Conservation (phyloP, 2,329 filamentous ascomycete species). For the Colletotrichum camelliae region DNA sequence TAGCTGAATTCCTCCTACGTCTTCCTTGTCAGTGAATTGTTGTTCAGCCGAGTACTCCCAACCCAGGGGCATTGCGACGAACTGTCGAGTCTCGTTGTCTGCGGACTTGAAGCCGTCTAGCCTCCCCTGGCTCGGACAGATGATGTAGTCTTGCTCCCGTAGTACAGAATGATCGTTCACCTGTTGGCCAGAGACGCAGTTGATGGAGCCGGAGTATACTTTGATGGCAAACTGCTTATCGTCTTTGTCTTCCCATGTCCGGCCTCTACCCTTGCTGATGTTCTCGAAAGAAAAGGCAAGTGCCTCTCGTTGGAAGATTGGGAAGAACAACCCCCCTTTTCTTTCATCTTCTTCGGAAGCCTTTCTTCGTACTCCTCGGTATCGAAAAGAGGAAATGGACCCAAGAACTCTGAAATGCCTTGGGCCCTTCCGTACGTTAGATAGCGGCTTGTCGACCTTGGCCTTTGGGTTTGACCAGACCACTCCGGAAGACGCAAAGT, state of each 20-base stretch:
- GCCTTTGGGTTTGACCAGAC: neutral
- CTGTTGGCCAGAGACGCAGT: neutral
- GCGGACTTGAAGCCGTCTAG: neutral
- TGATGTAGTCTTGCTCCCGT: neutral
- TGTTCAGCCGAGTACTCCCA: neutral
- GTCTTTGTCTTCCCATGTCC: neutral
- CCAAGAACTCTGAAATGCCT: neutral
- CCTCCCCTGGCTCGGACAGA: neutral
- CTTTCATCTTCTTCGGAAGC: neutral
- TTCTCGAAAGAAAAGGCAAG: neutral
- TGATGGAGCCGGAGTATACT: neutral
- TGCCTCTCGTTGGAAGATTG: neutral
- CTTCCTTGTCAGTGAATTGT: neutral
- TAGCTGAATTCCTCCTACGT: neutral
- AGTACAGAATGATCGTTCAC: neutral
- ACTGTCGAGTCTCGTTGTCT: neutral
- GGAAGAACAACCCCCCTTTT: neutral
- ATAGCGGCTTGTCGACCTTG: neutral
- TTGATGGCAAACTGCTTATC: neutral
- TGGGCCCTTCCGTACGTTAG: neutral
- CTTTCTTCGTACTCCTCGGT: neutral
- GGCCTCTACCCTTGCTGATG: neutral
- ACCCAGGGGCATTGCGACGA: neutral
- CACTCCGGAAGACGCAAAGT: neutral
- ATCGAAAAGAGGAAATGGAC: neutral